A percentile compares a stretch with the other conserved stretches of the same genome.
Evolutionary conservation across 306 rosid species (phyloP).

Genomic region (Cicer chorassanicum): DNA sequence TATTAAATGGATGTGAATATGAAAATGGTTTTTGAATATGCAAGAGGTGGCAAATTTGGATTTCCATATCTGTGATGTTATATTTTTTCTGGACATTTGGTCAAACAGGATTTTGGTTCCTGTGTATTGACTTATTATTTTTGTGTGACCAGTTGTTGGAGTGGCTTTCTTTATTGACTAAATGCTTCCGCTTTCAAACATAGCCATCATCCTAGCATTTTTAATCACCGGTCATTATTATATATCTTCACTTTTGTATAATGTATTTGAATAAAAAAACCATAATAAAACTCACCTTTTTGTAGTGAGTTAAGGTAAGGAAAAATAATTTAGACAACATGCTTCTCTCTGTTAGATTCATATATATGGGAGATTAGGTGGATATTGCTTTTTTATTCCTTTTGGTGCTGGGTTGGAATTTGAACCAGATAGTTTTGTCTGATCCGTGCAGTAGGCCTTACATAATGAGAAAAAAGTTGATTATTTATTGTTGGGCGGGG

Average conservation of each 20-base stretch:
- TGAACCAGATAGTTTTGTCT: background rate
- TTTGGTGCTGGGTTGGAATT: background rate
- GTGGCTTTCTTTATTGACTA: conserved; percentile 28
- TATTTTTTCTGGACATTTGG: conserved; percentile 24
- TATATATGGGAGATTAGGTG: background rate
- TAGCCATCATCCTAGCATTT: background rate
- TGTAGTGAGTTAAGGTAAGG: conserved; percentile 1
- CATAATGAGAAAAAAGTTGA: background rate
- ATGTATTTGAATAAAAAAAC: conserved; percentile 5
- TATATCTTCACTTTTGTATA: conserved; percentile 10
- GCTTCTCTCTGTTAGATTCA: background rate
- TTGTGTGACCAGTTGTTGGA: background rate
- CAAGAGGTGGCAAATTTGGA: conserved; percentile 31
- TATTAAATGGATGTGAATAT: background rate
- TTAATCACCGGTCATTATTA: background rate
- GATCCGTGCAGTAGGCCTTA: background rate
- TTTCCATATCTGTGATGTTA: conserved; percentile 4
- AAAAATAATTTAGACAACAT: background rate
- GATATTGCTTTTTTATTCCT: background rate
- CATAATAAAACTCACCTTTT: background rate
- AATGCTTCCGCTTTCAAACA: background rate
- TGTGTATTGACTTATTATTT: background rate
- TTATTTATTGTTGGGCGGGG: background rate
- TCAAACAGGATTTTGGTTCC: background rate
- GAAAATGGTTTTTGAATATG: conserved; percentile 31